phyloP scores from a whole-genome alignment of 441 rosid genomes.

The Jatropha multifida region DNA sequence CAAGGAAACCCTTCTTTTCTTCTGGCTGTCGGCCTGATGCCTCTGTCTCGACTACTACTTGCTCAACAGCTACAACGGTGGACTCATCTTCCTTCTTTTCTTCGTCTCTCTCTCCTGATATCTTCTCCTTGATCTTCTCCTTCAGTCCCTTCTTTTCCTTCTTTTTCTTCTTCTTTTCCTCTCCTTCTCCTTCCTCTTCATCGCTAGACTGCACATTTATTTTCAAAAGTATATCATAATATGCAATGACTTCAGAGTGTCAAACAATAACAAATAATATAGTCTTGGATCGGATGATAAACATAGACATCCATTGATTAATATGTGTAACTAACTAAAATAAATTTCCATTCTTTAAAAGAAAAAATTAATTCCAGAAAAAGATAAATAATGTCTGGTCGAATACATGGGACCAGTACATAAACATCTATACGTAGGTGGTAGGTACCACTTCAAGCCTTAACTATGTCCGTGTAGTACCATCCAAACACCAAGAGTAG shows the following conservation, averaged over 20 bases:
- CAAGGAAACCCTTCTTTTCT: slow-evolving; percentile 68
- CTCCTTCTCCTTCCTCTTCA: slow-evolving; percentile 64
- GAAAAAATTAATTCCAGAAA: too few species aligned
- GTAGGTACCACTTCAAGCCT: too few species aligned
- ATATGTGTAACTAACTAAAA: too few species aligned
- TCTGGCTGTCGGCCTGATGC: slow-evolving; percentile 20
- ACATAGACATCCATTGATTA: too few species aligned
- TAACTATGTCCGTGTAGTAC: too few species aligned
- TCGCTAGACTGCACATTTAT: slow-evolving; percentile 61
- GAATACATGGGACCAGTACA: too few species aligned
- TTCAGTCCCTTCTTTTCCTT: slow-evolving; percentile 41
- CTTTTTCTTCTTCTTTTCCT: slow-evolving; percentile 53
- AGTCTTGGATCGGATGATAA: too few species aligned
- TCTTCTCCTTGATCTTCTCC: slow-evolving; percentile 51
- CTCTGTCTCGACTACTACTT: slow-evolving; percentile 15
- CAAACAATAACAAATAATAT: background rate
- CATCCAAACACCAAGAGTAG: too few species aligned
- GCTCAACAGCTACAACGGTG: slow-evolving; percentile 39
- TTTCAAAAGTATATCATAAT: background rate
- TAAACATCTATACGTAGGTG: too few species aligned
- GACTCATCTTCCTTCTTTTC: slow-evolving; percentile 42
- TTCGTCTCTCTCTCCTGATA: slow-evolving; percentile 41
- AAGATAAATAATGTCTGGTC: too few species aligned
- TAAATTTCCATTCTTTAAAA: too few species aligned
- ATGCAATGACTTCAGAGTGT: background rate